Evolutionary conservation across 2,329 filamentous ascomycete genomes (phyloP).

Genomic region (Alternaria ethzedia): DNA sequence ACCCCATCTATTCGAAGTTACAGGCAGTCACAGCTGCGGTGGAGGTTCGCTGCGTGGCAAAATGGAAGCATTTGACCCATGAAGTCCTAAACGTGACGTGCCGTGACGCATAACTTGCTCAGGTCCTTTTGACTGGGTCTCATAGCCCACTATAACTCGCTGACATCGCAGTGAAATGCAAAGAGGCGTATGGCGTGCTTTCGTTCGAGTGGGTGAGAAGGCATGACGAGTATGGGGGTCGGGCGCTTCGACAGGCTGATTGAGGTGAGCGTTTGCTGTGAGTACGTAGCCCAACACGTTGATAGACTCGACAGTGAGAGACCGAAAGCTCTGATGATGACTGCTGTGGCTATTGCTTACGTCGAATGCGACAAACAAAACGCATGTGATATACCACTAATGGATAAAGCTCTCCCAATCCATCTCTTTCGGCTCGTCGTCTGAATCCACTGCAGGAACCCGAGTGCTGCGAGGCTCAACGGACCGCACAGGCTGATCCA

Average conservation of each 20-base stretch:
- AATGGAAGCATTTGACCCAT: background rate
- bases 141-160: background rate
- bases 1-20: background rate
- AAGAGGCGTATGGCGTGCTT: background rate
- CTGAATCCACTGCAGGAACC: background rate
- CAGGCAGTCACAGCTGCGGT: background rate
- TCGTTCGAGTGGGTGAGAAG: background rate
- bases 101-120: background rate
- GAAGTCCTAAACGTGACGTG: background rate
- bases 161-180: background rate
- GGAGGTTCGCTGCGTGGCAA: background rate
- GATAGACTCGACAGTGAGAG: background rate
- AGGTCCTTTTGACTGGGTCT: background rate
- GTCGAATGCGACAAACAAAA: background rate
- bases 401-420: constrained; percentile 13
- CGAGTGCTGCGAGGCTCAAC: background rate
- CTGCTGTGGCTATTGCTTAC: background rate
- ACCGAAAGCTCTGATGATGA: background rate
- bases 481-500: background rate
- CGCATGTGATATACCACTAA: background rate
- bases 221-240: background rate
- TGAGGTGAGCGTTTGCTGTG: background rate
- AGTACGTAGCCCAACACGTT: background rate
- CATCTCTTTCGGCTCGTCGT: constrained; percentile 14
- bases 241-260: background rate